Base-by-base conservation (phyloP, 108 stramenopile species). In the Conticribra weissflogii region DNA sequence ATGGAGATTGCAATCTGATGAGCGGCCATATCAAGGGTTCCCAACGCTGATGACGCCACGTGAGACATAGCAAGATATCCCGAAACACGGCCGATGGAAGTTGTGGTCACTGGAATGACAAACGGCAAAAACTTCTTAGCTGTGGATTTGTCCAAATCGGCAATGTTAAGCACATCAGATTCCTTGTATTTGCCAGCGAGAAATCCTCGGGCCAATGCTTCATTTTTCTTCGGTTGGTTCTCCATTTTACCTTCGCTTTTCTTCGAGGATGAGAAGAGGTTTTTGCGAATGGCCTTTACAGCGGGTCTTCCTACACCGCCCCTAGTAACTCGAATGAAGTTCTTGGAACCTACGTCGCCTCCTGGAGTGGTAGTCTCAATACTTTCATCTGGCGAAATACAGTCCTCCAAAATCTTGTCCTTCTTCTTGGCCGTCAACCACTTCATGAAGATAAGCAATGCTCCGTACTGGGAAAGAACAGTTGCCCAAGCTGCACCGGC, bases 401-500 rank as follows among this genome's bases (percentile, higher is more conserved):
- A n/a, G n/a, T 65, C 30, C 55, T 36, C 29, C 15, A 25, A 36
- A 44, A 76, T 36, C 63, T 30, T 55, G 30, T 23, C 29, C 46
- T 49, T 34, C 23, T 71, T 14, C 24, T 48, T 62, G 25, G 74
- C 52, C 14, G 53, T 52, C 70, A 92, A 76, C 94, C 91, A 92
- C 32, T 77, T 72, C 28, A 82, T 56, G 74, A 92, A 95, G 58
- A 92, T 63, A 0, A 69, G 67, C 14, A 92, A 66, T 0, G 91
- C 94, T 19, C 83, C 85, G 69, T 84, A 92, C 54, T 90, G 94
- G 32, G 85, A 86, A 58, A 92, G 79, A 18, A 88, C 86, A 1
- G 91, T 95, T 0, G 94, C 94, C 94, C 94, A 95, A 19, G 94
- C 91, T 12, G 94, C 94, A 22, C 94, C 94, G 0, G 89, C 88